Evolutionary conservation across 352 stramenopile genomes (phyloP), one percentile per base, ranked within the genome.

Genomic region (Aphanomyces invadans): DNA sequence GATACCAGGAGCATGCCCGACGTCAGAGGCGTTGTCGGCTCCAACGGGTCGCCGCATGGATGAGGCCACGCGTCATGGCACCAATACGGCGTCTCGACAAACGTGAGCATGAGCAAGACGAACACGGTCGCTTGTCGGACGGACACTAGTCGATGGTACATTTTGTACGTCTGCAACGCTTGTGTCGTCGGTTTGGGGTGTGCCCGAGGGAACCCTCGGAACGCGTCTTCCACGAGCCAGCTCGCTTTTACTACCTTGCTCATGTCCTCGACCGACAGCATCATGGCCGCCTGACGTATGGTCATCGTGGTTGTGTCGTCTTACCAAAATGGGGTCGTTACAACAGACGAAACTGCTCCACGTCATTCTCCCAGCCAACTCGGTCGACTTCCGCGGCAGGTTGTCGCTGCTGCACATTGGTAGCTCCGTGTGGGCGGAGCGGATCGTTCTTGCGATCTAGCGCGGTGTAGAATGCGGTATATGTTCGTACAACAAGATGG

Each of bases 1-100:
- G 90, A 90, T 36, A 77, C 77, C 4, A 81, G 81, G 21, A 89
- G 90, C 42, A 81, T 86, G 72, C 71, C 89, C 23, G 91, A 91
- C 54, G 90, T 94, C 42, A 53, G 91, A 25, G 72, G 85, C 4
- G 83, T 94, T 2, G 76, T 89, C n/a, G 83, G 83, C 29, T 91
- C 90, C 60, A 81, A 83, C 0, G 85, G 85, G 1, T 69, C 90
- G 32, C 85, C 91, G 62, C 85, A 94, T 70, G 60, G 42, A 59
- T 59, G 38, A n/a, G 33, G 46, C 55, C 21, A 38, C 19, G 29
- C 17, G n/a, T 76, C 82, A 42, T 74, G 76, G 49, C 79, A 88
- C 79, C 79, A 88, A 28, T 75, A 81, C 3, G 79, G 79, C 4
- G 74, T 74, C 57, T 88, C 79, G 23, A 86, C 79, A 52, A 84